Base-by-base conservation (phyloP, 441 rosid genomes). In the Cnidoscolus chayamansa region DNA sequence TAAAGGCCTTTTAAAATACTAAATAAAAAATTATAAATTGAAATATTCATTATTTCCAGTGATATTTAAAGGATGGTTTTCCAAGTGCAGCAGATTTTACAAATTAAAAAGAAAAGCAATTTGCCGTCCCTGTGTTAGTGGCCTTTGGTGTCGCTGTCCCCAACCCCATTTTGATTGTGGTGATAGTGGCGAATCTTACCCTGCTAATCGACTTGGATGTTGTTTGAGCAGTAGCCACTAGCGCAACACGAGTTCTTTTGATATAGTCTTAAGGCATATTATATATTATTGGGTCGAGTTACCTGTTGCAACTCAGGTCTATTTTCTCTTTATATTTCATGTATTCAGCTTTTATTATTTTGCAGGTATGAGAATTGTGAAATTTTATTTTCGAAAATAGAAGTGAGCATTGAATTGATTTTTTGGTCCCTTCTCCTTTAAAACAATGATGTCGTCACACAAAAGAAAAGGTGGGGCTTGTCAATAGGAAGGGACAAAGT, bases 121-220 rank as follows among this genome's bases (percentile, higher is more conserved):
- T 6, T n/a, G 68, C 37, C 19, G 51, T 13, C 47, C 12, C 50
- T 16, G 65, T 15, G 45, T 61, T 62, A 32, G 32, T 30, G 57
- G 73, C 84, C 80, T 55, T 50, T 63, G 30, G 65, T 48, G 81
- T 79, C 82, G 2, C 49, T 64, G 64, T 65, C 66, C 65, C 15
- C 13, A 54, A 61, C 78, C 82, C 49, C 65, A 7, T 30, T 48
- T 45, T 48, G 79, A 59, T 58, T 16, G 43, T 1, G 62, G 15
- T 7, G 78, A 40, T 11, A 57, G 78, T 74, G 80, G 81, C 59
- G 80, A 81, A 77, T 83, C 73, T 74, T 12, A 62, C 74, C 35
- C 51, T 40, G 7, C 31, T 64, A 62, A 60, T 72, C 67, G 54
- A 45, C 12, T 48, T 25, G 8, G 59, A 6, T 10, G 47, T 31